Percentiles rank a stretch among this genome's conserved stretches.
These are phyloP conservation scores for Mycena rosella DNA, from an alignment of 768 basidiomycete genomes.

Conservation along the genomic window DNA sequence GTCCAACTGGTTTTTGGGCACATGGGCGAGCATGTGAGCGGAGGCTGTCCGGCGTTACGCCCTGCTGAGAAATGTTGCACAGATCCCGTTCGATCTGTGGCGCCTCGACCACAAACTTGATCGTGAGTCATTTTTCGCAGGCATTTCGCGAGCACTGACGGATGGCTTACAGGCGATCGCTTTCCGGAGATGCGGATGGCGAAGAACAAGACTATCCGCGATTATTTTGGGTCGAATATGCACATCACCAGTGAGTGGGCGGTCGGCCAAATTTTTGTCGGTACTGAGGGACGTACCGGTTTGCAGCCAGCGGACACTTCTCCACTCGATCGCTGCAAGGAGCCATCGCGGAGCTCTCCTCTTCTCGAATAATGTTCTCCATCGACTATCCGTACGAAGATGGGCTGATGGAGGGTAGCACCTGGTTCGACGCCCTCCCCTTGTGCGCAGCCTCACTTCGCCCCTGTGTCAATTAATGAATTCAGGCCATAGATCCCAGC, in stretches of 20 bases:
- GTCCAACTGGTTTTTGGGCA: slow-evolving; percentile 37
- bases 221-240: slow-evolving; percentile 38
- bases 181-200: slow-evolving; percentile 38
- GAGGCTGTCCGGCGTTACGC: too few species aligned
- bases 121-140: slow-evolving; percentile 11
- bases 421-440: slow-evolving; percentile 35
- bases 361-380: slow-evolving; percentile 35
- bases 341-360: slow-evolving; percentile 32
- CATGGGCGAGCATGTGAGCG: slow-evolving; percentile 36
- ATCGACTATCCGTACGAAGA: slow-evolving; percentile 40
- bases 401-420: slow-evolving; percentile 36
- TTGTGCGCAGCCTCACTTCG: slow-evolving; percentile 9
- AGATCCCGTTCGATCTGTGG: slow-evolving; percentile 40
- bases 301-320: slow-evolving; percentile 33
- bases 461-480: not conserved
- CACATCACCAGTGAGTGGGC: slow-evolving; percentile 38
- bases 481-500: slow-evolving; percentile 20
- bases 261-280: not conserved
- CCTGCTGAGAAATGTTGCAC: not conserved
- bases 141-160: not conserved
- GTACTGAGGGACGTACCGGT: not conserved
- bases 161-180: slow-evolving; percentile 28
- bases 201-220: slow-evolving; percentile 36
- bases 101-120: slow-evolving; percentile 39
- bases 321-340: slow-evolving; percentile 34